A percentile compares a stretch with the other conserved stretches of the same genome.
Conservation (phyloP, 495 filamentous ascomycete species). For the Aspergillus sclerotiicarbonarius region DNA sequence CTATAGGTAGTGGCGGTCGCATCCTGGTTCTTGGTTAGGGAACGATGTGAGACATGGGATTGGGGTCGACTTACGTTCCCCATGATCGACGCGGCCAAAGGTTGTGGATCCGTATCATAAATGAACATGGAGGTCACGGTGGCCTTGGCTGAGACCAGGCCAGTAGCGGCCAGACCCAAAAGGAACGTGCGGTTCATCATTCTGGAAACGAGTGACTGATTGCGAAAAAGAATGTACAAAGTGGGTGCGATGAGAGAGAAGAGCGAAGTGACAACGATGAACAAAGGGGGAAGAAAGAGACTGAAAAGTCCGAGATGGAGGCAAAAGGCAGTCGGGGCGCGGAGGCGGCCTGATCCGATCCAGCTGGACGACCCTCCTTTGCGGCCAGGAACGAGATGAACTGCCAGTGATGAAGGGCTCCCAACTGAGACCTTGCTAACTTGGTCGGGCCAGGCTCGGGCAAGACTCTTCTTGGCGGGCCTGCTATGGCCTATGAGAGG, state of each 20-base stretch:
- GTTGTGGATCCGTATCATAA: slow-evolving; percentile 31
- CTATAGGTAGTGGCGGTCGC: slow-evolving; percentile 39
- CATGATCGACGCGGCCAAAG: slow-evolving; percentile 41
- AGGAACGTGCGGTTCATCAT: slow-evolving; percentile 4
- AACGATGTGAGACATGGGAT: background rate
- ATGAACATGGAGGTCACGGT: slow-evolving; percentile 37
- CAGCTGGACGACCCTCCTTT: too few species aligned
- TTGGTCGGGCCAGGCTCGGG: too few species aligned
- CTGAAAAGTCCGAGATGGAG: too few species aligned
- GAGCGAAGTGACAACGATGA: background rate
- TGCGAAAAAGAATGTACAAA: background rate
- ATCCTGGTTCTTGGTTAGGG: slow-evolving; percentile 17
- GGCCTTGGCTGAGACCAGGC: slow-evolving; percentile 29
- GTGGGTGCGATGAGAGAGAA: background rate
- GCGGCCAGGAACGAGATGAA: too few species aligned
- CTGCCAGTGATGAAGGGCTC: too few species aligned
- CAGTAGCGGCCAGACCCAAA: slow-evolving; percentile 19
- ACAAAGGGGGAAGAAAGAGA: background rate
- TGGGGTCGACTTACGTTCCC: slow-evolving; percentile 23
- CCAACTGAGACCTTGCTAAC: too few species aligned
- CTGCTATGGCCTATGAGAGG: too few species aligned
- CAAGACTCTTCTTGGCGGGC: too few species aligned
- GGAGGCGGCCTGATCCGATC: background rate
- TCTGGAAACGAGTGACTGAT: background rate
- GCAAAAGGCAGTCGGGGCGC: background rate